Conservation (phyloP, 2,329 filamentous ascomycete genomes). For the Colletotrichum phormii region DNA sequence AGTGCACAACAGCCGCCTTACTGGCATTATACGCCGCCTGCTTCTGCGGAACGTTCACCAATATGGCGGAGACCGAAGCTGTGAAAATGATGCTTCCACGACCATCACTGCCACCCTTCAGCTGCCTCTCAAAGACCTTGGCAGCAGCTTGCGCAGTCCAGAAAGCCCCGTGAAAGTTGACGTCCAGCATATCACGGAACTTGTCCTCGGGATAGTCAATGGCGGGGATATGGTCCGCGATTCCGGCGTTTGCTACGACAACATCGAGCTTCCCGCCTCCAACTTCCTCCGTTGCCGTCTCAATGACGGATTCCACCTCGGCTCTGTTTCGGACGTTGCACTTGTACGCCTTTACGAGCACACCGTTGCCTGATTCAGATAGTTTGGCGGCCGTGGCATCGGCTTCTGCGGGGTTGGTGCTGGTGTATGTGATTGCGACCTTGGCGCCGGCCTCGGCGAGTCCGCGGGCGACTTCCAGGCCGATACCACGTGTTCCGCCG, state of each 20-base stretch:
- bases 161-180: slow-evolving; percentile 56
- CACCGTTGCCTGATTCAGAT: slow-evolving; percentile 33
- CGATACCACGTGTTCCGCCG: slow-evolving; percentile 30
- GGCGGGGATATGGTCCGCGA: slow-evolving; percentile 49
- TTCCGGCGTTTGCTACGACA: slow-evolving; percentile 56
- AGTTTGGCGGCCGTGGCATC: slow-evolving; percentile 23
- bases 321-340: slow-evolving; percentile 49
- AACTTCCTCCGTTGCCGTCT: slow-evolving; percentile 47
- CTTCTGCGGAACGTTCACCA: slow-evolving; percentile 54
- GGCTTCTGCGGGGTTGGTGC: slow-evolving; percentile 29
- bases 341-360: slow-evolving; percentile 48
- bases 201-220: slow-evolving; percentile 53
- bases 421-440: slow-evolving; percentile 33
- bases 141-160: slow-evolving; percentile 56
- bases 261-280: slow-evolving; percentile 52
- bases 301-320: slow-evolving; percentile 41
- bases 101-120: slow-evolving; percentile 40
- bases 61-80: slow-evolving; percentile 51
- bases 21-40: slow-evolving; percentile 76
- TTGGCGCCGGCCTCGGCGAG: slow-evolving; percentile 30
- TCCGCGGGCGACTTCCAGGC: slow-evolving; percentile 23
- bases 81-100: slow-evolving; percentile 54
- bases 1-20: slow-evolving; percentile 79
- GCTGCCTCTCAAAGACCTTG: slow-evolving; percentile 49
- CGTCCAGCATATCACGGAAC: slow-evolving; percentile 51